Conservation (phyloP, 495 filamentous ascomycete species). For the Cercophora sp. region DNA sequence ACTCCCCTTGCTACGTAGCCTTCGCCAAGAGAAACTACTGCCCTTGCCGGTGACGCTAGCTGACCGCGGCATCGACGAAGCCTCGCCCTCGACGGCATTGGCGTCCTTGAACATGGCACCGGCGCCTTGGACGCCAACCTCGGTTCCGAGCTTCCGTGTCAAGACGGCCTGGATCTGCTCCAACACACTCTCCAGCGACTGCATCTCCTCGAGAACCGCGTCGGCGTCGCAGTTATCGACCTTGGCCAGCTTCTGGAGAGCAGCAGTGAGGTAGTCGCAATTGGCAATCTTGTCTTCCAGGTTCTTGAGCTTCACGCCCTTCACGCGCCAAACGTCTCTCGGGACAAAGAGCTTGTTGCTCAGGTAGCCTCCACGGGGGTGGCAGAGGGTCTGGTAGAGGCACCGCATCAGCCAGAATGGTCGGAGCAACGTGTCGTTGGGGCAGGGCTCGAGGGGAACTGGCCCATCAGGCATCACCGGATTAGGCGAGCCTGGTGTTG, state of each 20-base stretch:
- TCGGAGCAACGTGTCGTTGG: conserved; percentile 75
- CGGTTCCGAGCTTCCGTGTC: conserved; percentile 78
- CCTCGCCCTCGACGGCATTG: conserved; percentile 28
- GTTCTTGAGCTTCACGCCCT: conserved; percentile 84
- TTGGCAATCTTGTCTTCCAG: conserved; percentile 93
- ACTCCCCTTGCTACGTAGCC: conserved; percentile 85
- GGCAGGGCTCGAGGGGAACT: conserved; percentile 83
- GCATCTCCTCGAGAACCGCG: conserved; percentile 91
- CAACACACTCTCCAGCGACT: conserved; percentile 78
- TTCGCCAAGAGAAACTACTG: conserved; percentile 74
- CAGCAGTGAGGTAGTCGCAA: conserved; percentile 88
- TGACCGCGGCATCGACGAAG: conserved; percentile 42
- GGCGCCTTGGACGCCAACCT: conserved; percentile 77
- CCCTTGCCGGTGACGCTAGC: conserved; percentile 62
- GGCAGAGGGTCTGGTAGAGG: conserved; percentile 86
- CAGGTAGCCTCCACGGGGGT: conserved; percentile 87
- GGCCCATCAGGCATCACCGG: conserved; percentile 52
- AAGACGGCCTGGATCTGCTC: conserved; percentile 77
- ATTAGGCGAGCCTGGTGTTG: conserved; percentile 63
- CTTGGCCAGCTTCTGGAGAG: conserved; percentile 72
- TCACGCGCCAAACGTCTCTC: conserved; percentile 87
- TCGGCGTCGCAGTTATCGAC: conserved; percentile 89
- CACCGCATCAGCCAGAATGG: conserved; percentile 97
- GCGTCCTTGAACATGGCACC: conserved; percentile 66
- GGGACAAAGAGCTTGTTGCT: conserved; percentile 89